Base-by-base conservation (phyloP, 2,329 filamentous ascomycete species). In the Pyrenophora graminea region DNA sequence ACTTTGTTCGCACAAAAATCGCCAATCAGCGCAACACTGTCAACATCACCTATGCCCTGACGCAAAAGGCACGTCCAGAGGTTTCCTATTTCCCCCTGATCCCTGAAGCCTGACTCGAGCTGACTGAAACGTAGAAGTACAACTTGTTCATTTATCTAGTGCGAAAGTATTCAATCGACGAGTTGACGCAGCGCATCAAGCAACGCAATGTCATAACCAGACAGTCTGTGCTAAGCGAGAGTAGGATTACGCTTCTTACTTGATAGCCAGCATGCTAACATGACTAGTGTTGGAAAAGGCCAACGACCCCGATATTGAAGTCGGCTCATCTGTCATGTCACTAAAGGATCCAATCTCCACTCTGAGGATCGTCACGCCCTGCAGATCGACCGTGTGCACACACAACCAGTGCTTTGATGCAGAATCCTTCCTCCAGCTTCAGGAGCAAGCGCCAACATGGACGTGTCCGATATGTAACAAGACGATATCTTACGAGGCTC, bases 391-490 rank as follows among this genome's bases (percentile, higher is more conserved):
- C 3, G 76, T 86, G 30, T 99, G 94, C 76, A 87, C 84, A 3
- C 94, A 99, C 71, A 89, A 94, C 21, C 91, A 96, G 69, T 99
- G 94, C 70, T 99, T 97, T 63, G 94, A 99, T 71, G 93, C 89
- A 3, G 87, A 85, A 3, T 95, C 91, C 2, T 99, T 97, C 69
- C 80, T 99, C 17, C 90, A 96, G 64, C 77, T 99, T 23, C 93
- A 97, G 70, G 91, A 97, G 70, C 94, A 99, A 77, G 93, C 91
- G 0, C 94, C 94, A 0, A 95, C 94, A 15, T 99, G 94, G 94
- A 81, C 86, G n/a, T 99, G 94, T 66, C 94, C 94, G 0, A 87
- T 97, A 18, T 99, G 94, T 77, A 93, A 88, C 73, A 95, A 92
- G 67, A 76, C 84, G 0, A 87, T 91, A 1, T 85, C 86, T 0